phyloP scores from a whole-genome alignment of 1,284 basidiomycete genomes.

The Thecaphora thlaspeos region DNA sequence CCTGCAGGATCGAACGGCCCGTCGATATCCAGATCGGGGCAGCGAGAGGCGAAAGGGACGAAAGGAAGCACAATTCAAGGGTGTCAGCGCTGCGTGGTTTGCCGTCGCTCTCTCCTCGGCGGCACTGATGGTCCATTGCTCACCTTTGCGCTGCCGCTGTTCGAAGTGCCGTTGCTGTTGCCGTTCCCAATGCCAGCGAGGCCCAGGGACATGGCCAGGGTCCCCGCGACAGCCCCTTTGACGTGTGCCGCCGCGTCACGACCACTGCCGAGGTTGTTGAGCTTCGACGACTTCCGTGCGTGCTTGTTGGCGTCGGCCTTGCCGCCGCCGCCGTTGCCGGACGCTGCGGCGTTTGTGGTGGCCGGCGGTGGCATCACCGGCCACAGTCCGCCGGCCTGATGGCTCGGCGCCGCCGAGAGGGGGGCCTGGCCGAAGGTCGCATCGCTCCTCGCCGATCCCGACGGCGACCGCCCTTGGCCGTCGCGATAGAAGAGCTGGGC shows the following conservation, averaged over 20 bases:
- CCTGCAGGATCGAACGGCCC: no score
- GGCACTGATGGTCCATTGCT: no score
- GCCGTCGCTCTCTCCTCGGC: no score
- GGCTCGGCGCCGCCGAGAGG: conserved; percentile 10
- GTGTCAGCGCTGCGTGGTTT: no score
- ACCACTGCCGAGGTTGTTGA: conserved; percentile 4
- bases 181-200: conserved; percentile 1
- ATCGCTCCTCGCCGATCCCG: conserved; percentile 7
- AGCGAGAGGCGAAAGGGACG: no score
- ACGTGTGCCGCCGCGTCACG: neutral
- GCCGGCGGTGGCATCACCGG: conserved; percentile 24
- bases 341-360: conserved; percentile 7
- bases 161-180: neutral
- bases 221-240: neutral
- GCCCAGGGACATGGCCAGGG: conserved; percentile 1
- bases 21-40: no score
- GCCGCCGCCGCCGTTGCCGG: neutral
- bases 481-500: conserved; percentile 9
- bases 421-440: conserved; percentile 15
- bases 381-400: neutral
- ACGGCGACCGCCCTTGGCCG: neutral
- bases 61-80: no score
- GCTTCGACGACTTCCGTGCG: conserved; percentile 37
- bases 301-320: conserved; percentile 10
- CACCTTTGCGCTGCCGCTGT: no score